These are phyloP conservation scores for Cladophialophora chaetospira DNA, from an alignment of 2,329 filamentous ascomycete genomes.

Conservation along the genomic window DNA sequence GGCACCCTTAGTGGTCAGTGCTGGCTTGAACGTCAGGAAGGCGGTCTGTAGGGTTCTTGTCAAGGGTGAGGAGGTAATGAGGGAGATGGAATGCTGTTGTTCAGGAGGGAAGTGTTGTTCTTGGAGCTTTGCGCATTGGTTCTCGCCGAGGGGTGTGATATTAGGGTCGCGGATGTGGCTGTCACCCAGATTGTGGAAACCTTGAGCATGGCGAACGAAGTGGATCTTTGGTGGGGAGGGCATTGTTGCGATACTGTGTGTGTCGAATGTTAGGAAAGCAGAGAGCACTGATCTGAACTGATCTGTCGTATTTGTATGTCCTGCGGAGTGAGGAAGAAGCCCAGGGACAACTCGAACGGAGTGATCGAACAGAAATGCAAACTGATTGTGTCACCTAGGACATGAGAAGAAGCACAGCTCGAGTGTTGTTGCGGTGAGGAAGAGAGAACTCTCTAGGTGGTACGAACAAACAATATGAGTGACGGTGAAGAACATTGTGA, in stretches of 20 bases:
- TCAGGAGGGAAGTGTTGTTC: constrained; percentile 59
- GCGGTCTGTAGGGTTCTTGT: constrained; percentile 80
- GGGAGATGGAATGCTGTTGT: constrained; percentile 53
- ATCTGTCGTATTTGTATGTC: neutral
- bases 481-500: neutral
- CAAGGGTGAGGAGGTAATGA: constrained; percentile 73
- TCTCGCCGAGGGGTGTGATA: constrained; percentile 72
- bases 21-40: constrained; percentile 66
- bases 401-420: neutral
- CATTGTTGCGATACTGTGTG: constrained; percentile 19
- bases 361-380: too few species aligned
- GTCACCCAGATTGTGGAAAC: constrained; percentile 74
- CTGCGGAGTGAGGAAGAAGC: neutral
- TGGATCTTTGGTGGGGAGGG: constrained; percentile 28
- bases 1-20: constrained; percentile 44
- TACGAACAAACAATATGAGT: neutral
- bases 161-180: constrained; percentile 80
- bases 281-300: neutral
- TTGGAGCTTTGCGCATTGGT: constrained; percentile 70
- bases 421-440: too few species aligned
- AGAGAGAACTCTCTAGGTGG: neutral
- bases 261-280: too few species aligned
- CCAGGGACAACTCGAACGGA: neutral
- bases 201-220: constrained; percentile 51
- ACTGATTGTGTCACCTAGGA: neutral